A percentile compares a stretch with the other conserved stretches of the same genome.
Conservation (phyloP, 495 filamentous ascomycete species). For the Friedmanniomyces simplex region DNA sequence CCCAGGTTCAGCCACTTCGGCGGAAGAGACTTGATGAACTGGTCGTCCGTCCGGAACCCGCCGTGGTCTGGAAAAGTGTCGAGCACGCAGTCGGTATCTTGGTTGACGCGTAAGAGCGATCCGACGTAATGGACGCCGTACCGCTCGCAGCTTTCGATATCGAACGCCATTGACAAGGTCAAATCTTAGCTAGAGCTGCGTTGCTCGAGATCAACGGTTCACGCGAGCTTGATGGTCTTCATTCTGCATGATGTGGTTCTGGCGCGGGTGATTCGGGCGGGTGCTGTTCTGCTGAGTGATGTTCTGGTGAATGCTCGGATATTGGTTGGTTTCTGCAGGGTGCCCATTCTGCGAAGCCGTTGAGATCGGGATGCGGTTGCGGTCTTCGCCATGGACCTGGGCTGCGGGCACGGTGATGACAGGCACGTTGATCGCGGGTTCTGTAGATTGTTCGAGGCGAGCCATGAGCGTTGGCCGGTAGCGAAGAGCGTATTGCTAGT, state of each 20-base stretch:
- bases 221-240: background rate
- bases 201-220: background rate
- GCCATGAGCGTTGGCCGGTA: too few species aligned
- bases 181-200: background rate
- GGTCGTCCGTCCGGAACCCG: background rate
- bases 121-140: background rate
- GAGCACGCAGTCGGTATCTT: background rate
- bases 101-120: background rate
- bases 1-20: background rate
- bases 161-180: background rate
- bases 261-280: background rate
- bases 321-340: too few species aligned
- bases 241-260: background rate
- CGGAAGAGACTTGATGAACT: background rate
- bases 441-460: too few species aligned
- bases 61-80: background rate
- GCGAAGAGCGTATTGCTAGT: too few species aligned
- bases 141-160: background rate
- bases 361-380: background rate
- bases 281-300: background rate
- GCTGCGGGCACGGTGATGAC: background rate
- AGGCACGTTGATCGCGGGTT: background rate
- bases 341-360: background rate
- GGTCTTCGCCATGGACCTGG: background rate
- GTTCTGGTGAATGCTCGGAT: too few species aligned